These are phyloP conservation scores for Blastobotrys aristatus DNA, from an alignment of 1,139 yeast genomes.

Conservation along the genomic window DNA sequence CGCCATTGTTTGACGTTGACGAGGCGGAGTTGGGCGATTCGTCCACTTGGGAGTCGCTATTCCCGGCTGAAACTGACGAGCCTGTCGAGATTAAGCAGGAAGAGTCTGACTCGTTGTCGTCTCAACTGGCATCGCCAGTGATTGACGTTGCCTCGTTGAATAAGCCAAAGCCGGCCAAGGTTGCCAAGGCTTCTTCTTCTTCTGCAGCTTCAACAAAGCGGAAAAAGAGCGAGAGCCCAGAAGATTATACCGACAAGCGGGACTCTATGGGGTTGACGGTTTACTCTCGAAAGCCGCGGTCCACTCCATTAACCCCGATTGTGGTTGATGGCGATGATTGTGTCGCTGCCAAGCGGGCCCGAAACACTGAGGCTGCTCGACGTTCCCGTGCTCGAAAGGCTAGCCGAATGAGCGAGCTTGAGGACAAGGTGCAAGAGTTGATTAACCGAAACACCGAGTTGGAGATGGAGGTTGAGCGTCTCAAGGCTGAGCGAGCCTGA, in stretches of 20 bases:
- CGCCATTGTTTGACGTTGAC: constrained; percentile 36
- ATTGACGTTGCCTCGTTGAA: background rate
- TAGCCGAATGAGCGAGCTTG: constrained; percentile 88
- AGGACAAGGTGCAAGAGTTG: constrained; percentile 69
- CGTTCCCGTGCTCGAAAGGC: constrained; percentile 93
- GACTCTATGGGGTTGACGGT: constrained; percentile 38
- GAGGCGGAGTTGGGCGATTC: constrained; percentile 30
- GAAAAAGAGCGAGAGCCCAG: constrained; percentile 12
- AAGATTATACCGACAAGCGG: constrained; percentile 28
- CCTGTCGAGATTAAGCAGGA: background rate
- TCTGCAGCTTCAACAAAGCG: too few relatives aligned
- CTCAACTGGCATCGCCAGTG: background rate
- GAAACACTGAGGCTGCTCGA: constrained; percentile 97
- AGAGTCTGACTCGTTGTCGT: background rate
- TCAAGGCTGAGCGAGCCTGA: constrained; percentile 2
- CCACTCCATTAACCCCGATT: constrained; percentile 56
- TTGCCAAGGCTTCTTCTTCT: too few relatives aligned
- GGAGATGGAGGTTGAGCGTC: constrained; percentile 10
- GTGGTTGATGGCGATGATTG: constrained; percentile 58
- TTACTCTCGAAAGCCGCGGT: constrained; percentile 38
- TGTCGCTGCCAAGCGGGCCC: constrained; percentile 71
- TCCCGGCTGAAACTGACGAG: constrained; percentile 16
- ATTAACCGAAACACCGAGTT: constrained; percentile 35
- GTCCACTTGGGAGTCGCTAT: constrained; percentile 34
- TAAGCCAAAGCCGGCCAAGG: constrained; percentile 10